These are phyloP conservation scores for Lenzites betulinus DNA, from an alignment of 768 basidiomycete species.

Conservation along the genomic window DNA sequence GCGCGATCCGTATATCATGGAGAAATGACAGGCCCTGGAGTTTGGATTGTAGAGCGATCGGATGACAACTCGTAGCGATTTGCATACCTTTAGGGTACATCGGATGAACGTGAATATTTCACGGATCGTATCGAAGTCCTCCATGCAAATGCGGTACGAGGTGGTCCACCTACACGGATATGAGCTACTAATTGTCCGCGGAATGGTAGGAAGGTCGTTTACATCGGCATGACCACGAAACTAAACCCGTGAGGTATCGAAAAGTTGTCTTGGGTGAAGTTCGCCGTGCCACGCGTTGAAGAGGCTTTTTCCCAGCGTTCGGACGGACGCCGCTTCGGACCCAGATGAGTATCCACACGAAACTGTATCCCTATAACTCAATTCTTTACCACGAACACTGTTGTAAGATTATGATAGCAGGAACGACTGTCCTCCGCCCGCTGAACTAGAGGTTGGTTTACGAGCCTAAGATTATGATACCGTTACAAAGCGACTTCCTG, in stretches of 20 bases:
- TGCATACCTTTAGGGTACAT: background rate
- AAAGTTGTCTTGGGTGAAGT: background rate
- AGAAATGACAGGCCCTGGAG: background rate
- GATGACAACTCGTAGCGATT: too few species aligned
- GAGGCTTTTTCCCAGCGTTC: background rate
- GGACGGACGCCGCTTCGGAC: background rate
- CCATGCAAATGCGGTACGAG: too few species aligned
- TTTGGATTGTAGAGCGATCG: background rate
- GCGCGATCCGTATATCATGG: background rate
- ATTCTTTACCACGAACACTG: background rate
- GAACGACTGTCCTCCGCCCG: too few species aligned
- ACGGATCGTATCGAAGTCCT: background rate
- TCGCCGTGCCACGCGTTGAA: background rate
- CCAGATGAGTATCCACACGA: background rate
- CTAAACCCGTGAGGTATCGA: background rate
- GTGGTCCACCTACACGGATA: background rate
- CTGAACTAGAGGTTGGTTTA: too few species aligned
- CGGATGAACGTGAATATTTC: background rate
- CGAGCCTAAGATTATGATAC: too few species aligned
- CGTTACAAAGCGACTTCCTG: background rate
- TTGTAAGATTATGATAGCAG: too few species aligned
- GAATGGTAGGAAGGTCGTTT: too few species aligned
- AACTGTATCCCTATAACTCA: conserved; percentile 1
- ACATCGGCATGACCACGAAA: conserved; percentile 2
- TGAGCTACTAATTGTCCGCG: background rate